A percentile compares a stretch with the other conserved stretches of the same genome.
Conservation (phyloP, 169 alveolate genomes). For the Amoebophrya sp. region DNA sequence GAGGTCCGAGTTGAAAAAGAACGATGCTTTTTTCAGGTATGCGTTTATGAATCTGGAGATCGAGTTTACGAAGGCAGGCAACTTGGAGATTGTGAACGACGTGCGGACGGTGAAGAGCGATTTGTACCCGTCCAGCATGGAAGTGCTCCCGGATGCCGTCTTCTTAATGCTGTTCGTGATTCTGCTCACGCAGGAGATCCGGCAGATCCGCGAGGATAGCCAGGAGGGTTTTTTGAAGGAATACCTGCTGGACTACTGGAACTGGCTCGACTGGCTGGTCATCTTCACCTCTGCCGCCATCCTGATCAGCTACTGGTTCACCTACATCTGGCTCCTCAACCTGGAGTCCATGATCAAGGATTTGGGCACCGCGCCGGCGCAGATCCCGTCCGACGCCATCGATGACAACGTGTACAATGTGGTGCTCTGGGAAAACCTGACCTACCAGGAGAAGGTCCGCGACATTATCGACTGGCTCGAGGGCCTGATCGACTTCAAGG, state of each 20-base stretch:
- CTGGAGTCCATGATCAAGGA: background rate
- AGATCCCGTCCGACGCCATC: background rate
- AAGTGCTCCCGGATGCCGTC: background rate
- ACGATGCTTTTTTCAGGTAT: no score
- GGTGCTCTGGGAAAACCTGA: background rate
- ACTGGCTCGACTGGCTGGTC: conserved; percentile 2
- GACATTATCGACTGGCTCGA: conserved; percentile 14
- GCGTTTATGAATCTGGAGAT: background rate
- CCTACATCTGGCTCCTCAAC: background rate
- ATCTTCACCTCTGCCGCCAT: background rate
- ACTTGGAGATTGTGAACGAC: background rate
- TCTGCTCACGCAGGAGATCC: conserved; percentile 11
- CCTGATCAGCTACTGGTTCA: background rate
- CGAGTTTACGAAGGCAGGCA: background rate
- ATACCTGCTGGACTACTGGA: background rate
- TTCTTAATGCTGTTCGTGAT: background rate
- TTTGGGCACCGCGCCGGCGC: background rate
- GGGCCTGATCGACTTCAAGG: conserved; percentile 1
- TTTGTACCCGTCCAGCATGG: background rate
- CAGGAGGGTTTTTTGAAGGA: background rate
- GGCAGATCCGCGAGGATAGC: background rate
- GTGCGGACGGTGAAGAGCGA: conserved; percentile 18
- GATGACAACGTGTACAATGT: background rate
- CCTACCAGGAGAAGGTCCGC: background rate
- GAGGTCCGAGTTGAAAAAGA: no score